A percentile compares a stretch with the other conserved stretches of the same genome.
phyloP scores from a whole-genome alignment of 208 protist species.

The Leishmania mexicana region DNA sequence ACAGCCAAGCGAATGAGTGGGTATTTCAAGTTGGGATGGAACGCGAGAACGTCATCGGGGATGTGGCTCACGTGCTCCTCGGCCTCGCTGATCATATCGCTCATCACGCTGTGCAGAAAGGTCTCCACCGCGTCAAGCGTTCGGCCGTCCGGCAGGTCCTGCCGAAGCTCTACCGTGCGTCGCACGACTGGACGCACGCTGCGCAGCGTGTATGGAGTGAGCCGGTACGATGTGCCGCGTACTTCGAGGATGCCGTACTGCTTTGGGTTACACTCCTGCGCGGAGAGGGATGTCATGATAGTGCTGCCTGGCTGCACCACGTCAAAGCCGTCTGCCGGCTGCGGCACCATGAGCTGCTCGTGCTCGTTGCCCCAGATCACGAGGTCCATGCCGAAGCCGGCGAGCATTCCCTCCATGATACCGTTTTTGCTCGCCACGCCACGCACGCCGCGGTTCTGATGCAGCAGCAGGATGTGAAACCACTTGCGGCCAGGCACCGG shows the following conservation, averaged over 20 bases:
- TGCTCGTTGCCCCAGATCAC: slow-evolving; percentile 99
- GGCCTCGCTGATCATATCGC: slow-evolving; percentile 81
- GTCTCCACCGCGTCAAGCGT: slow-evolving; percentile 87
- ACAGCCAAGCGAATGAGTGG: slow-evolving; percentile 86
- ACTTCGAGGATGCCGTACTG: slow-evolving; percentile 93
- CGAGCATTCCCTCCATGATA: slow-evolving; percentile 94
- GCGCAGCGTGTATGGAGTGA: slow-evolving; percentile 89
- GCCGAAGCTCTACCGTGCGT: slow-evolving; percentile 75
- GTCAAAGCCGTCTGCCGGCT: slow-evolving; percentile 83
- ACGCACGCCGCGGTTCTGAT: slow-evolving; percentile 97
- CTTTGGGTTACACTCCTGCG: slow-evolving; percentile 95
- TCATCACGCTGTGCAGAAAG: slow-evolving; percentile 72
- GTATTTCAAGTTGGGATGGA: slow-evolving; percentile 84
- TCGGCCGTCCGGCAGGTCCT: slow-evolving; percentile 53
- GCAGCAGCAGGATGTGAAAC: slow-evolving; percentile 98
- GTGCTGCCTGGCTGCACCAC: slow-evolving; percentile 98
- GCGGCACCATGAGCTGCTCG: slow-evolving; percentile 95
- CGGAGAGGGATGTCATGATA: slow-evolving; percentile 94
- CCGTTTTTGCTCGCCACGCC: slow-evolving; percentile 78
- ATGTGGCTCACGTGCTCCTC: slow-evolving; percentile 70
- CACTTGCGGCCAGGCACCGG: slow-evolving; percentile 66
- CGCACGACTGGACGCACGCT: slow-evolving; percentile 95
- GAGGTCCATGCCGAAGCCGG: slow-evolving; percentile 93
- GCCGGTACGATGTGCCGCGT: slow-evolving; percentile 72
- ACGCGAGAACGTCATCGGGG: slow-evolving; percentile 74